phyloP scores from a whole-genome alignment of 2,329 filamentous ascomycete genomes.

The Ceratocystis diversiconidia region DNA sequence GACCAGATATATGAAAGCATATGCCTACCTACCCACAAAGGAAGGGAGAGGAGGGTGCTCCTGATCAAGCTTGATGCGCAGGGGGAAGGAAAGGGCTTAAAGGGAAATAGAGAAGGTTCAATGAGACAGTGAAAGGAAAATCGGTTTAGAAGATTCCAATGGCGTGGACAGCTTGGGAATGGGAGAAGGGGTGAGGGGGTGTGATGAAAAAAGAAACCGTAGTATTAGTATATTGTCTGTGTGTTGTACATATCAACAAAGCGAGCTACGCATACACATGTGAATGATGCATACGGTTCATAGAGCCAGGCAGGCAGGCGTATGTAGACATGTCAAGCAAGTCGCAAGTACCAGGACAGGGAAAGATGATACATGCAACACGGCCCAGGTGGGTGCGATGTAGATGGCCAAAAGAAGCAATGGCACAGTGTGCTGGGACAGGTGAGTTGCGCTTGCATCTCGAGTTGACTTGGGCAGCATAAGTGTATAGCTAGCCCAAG shows the following conservation, averaged over 20 bases:
- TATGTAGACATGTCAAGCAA: neutral
- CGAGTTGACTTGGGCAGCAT: neutral
- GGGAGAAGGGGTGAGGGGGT: neutral
- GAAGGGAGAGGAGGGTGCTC: neutral
- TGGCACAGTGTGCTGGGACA: neutral
- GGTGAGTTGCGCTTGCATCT: neutral
- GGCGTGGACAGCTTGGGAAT: neutral
- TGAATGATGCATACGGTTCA: neutral
- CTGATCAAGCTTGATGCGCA: neutral
- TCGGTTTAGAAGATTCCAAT: neutral
- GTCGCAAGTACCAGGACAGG: neutral
- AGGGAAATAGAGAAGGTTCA: neutral
- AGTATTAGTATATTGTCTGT: neutral
- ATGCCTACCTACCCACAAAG: neutral
- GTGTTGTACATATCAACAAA: conserved; percentile 2
- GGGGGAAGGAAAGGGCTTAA: neutral
- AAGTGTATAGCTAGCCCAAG: neutral
- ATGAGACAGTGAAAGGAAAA: neutral
- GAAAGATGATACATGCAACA: neutral
- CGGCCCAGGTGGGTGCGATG: neutral
- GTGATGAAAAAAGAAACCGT: neutral
- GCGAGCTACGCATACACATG: neutral
- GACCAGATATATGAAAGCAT: no score
- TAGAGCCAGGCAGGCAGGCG: neutral
- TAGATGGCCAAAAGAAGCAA: neutral